A percentile compares a stretch with the other conserved stretches of the same genome.
Evolutionary conservation across 306 rosid species (phyloP).

Genomic region (Corylus heterophylla): DNA sequence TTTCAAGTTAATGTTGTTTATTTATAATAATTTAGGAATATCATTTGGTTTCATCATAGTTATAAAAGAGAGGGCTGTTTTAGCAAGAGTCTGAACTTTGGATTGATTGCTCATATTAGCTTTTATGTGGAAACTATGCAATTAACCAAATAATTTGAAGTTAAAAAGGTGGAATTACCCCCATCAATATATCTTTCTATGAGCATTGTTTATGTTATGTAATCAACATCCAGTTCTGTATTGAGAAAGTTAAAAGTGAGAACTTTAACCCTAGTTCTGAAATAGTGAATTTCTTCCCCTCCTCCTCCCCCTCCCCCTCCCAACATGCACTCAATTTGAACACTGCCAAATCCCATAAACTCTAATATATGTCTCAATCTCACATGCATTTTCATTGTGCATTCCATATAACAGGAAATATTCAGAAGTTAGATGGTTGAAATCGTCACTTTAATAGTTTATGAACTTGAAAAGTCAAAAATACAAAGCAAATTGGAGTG

Average conservation of each 20-base stretch:
- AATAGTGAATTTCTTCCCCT: neutral
- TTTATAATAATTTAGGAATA: neutral
- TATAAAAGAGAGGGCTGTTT: neutral
- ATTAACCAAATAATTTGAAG: neutral
- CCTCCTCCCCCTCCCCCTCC: neutral
- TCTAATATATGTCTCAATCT: neutral
- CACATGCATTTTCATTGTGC: neutral
- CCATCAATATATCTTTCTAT: too few species aligned
- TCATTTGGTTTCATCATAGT: neutral
- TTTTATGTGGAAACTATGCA: neutral
- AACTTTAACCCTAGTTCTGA: neutral
- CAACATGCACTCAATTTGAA: neutral
- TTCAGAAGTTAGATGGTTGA: neutral
- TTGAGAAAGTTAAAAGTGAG: neutral
- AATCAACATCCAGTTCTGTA: neutral
- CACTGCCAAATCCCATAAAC: neutral
- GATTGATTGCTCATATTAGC: neutral
- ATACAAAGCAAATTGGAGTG: neutral
- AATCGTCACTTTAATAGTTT: neutral
- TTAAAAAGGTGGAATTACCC: neutral
- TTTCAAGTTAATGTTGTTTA: neutral
- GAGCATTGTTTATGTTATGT: neutral
- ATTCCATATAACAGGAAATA: neutral
- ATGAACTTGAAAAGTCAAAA: neutral
- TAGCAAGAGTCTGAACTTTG: neutral